Evolutionary conservation across 2,329 filamentous ascomycete genomes (phyloP).

Genomic region (Rhexocercosporidium sp.): DNA sequence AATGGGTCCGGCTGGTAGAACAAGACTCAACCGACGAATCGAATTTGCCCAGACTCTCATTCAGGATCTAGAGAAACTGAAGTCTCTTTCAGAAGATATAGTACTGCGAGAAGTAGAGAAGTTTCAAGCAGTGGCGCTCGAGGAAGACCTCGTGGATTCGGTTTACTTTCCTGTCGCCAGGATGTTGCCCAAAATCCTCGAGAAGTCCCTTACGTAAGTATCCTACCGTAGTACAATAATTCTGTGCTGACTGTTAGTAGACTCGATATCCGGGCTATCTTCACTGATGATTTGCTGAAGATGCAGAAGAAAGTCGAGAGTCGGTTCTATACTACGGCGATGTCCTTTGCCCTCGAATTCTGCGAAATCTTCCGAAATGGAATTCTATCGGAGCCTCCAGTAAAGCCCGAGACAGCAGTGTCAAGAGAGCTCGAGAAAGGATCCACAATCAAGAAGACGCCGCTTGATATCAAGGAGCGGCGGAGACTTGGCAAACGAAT

Average conservation of each 20-base stretch:
- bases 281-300: constrained; percentile 55
- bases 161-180: constrained; percentile 90
- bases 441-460: constrained; percentile 46
- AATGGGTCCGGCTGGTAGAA: constrained; percentile 85
- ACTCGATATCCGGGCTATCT: constrained; percentile 66
- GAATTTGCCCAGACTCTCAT: constrained; percentile 83
- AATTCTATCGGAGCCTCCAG: constrained; percentile 45
- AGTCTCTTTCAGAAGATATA: constrained; percentile 70
- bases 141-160: constrained; percentile 81
- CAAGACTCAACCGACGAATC: constrained; percentile 79
- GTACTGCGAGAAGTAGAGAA: constrained; percentile 80
- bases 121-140: constrained; percentile 74
- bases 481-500: constrained; percentile 89
- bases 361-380: constrained; percentile 58
- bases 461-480: constrained; percentile 75
- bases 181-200: constrained; percentile 77
- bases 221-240: not conserved
- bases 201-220: constrained; percentile 81
- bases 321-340: constrained; percentile 61
- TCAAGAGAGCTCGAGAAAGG: constrained; percentile 41
- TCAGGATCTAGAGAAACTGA: constrained; percentile 78
- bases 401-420: constrained; percentile 29
- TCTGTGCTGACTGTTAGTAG: constrained; percentile 53
- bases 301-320: constrained; percentile 58
- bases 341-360: constrained; percentile 62